Evolutionary conservation across 805 yeast species (phyloP).

Genomic region (Barnettozyma siamensis): DNA sequence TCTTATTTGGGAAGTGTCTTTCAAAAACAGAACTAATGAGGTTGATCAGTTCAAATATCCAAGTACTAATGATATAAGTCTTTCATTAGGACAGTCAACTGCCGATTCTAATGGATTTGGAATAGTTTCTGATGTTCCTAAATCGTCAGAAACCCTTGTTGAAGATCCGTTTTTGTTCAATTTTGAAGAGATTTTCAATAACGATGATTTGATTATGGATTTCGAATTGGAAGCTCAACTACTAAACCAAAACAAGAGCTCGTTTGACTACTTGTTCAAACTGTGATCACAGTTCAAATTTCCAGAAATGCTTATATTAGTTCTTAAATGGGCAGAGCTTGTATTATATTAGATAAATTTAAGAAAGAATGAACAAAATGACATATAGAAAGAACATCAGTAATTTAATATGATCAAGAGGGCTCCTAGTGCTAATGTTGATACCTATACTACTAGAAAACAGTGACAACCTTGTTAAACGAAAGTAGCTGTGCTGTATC

Average conservation of each 20-base stretch:
- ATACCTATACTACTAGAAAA: too few relatives aligned
- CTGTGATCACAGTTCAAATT: too few relatives aligned
- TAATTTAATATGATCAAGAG: too few relatives aligned
- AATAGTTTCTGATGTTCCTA: neutral
- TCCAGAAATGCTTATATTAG: too few relatives aligned
- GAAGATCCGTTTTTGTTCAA: slow-evolving; percentile 1
- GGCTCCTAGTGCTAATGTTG: too few relatives aligned
- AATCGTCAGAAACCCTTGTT: neutral
- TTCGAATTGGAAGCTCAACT: neutral
- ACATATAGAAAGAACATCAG: too few relatives aligned
- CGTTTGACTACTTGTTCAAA: slow-evolving; percentile 1
- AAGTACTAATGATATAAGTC: neutral
- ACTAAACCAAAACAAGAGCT: neutral
- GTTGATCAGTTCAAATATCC: neutral
- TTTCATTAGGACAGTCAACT: neutral
- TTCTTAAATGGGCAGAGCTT: too few relatives aligned
- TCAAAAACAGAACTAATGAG: neutral
- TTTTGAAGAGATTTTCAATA: slow-evolving; percentile 4
- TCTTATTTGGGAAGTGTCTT: slow-evolving; percentile 21
- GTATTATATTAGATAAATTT: too few relatives aligned
- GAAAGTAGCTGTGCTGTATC: too few relatives aligned
- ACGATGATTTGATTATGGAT: neutral
- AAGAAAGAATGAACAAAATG: too few relatives aligned
- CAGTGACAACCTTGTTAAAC: too few relatives aligned
- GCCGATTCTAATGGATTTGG: neutral